Evolutionary conservation across 768 basidiomycete species (phyloP).

Genomic region (Cystofilobasidium ferigula): DNA sequence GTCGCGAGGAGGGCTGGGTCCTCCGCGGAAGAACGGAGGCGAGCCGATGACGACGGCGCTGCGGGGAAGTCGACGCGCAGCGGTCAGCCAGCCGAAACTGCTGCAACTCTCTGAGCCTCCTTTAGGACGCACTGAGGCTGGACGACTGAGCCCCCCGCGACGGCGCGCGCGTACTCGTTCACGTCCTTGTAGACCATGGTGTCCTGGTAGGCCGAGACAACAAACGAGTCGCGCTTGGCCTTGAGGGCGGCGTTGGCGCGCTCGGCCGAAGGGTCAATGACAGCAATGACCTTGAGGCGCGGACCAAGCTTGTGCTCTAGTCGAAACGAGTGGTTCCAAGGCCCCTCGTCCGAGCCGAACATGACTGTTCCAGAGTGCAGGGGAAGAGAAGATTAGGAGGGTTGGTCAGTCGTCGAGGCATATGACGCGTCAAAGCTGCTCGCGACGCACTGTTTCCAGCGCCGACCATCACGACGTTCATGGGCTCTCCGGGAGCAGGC

Average conservation of each 20-base stretch:
- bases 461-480: slow-evolving; percentile 90
- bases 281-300: slow-evolving; percentile 86
- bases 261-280: slow-evolving; percentile 80
- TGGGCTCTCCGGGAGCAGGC: slow-evolving; percentile 47
- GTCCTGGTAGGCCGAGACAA: slow-evolving; percentile 80
- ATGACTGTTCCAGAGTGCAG: slow-evolving; percentile 59
- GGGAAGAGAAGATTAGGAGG: background rate
- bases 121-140: slow-evolving; percentile 46
- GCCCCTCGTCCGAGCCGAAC: slow-evolving; percentile 57
- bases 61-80: background rate
- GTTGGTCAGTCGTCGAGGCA: background rate
- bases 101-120: no score
- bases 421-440: background rate
- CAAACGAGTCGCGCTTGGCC: slow-evolving; percentile 85
- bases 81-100: no score
- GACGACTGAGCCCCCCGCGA: slow-evolving; percentile 40
- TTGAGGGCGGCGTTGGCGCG: slow-evolving; percentile 64
- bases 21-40: slow-evolving; percentile 87
- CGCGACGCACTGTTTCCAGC: slow-evolving; percentile 46
- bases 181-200: slow-evolving; percentile 73
- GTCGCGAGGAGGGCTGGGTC: slow-evolving; percentile 61
- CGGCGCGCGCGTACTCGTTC: slow-evolving; percentile 62
- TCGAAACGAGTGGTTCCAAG: slow-evolving; percentile 43
- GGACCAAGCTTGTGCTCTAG: slow-evolving; percentile 73
- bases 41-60: slow-evolving; percentile 79